Conservation (phyloP, 2,329 filamentous ascomycete species). For the Clarireedia monteithiana region DNA sequence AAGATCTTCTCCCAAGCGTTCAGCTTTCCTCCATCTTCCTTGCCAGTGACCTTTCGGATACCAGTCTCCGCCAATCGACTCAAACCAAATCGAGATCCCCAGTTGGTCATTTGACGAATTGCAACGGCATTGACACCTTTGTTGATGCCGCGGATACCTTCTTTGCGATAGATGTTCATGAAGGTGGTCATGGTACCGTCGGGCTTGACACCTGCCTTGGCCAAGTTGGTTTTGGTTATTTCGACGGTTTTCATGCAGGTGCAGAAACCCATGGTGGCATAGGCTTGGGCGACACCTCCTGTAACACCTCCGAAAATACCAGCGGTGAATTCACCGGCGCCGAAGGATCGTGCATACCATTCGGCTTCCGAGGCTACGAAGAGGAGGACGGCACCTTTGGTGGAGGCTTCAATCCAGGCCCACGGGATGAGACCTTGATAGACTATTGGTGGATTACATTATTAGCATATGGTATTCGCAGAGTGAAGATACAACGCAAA, state of each 20-base stretch:
- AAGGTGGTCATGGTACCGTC: conserved; percentile 92
- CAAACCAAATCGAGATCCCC: conserved; percentile 93
- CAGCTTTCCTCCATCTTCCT: conserved; percentile 74
- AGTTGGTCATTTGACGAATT: conserved; percentile 99
- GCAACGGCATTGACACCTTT: conserved; percentile 97
- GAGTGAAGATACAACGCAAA: background rate
- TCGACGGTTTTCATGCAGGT: conserved; percentile 99
- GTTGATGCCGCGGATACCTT: conserved; percentile 95
- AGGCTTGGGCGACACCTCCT: conserved; percentile 94
- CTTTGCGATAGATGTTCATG: conserved; percentile 91
- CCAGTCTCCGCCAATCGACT: conserved; percentile 84
- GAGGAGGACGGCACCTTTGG: conserved; percentile 96
- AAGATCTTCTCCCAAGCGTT: conserved; percentile 78
- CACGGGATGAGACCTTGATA: conserved; percentile 99
- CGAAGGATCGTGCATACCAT: conserved; percentile 78
- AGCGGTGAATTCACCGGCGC: conserved; percentile 77
- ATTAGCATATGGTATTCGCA: conserved; percentile 15
- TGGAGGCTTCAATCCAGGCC: conserved; percentile 99
- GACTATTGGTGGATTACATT: conserved; percentile 47
- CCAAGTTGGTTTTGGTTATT: conserved; percentile 97
- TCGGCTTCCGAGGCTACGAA: conserved; percentile 99
- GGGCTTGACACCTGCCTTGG: conserved; percentile 71
- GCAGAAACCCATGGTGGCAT: conserved; percentile 99
- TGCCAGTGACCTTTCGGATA: conserved; percentile 71
- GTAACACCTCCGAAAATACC: conserved; percentile 89